phyloP scores from a whole-genome alignment of 2,329 filamentous ascomycete genomes.

The Hypomyces perniciosus region DNA sequence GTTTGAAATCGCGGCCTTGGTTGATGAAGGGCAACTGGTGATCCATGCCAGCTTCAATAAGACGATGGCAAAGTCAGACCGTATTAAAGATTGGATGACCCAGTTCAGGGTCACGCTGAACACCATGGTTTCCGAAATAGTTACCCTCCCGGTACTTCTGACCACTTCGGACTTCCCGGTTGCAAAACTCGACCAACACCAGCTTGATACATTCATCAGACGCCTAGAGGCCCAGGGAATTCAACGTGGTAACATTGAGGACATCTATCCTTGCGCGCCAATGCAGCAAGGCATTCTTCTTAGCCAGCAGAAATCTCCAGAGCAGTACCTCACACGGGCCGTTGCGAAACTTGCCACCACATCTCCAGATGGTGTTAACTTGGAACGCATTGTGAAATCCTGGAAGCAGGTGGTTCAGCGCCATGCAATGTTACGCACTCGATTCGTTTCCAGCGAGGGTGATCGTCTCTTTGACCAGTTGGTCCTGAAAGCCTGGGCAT shows the following conservation, averaged over 20 bases:
- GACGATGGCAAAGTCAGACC: background rate
- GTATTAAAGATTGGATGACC: background rate
- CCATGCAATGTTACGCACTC: no score
- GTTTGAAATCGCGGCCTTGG: background rate
- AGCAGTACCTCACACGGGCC: no score
- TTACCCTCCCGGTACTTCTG: no score
- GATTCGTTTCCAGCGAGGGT: no score
- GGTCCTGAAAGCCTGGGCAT: no score
- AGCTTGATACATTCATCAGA: background rate
- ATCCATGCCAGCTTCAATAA: background rate
- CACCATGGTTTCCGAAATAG: no score
- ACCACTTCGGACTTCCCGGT: no score
- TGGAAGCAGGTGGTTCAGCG: no score
- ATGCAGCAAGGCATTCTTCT: background rate
- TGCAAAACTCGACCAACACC: background rate
- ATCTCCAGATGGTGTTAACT: background rate
- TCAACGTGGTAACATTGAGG: background rate
- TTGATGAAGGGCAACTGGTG: background rate
- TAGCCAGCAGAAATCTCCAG: background rate
- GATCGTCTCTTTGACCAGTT: no score
- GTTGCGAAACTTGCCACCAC: background rate
- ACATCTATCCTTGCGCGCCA: background rate
- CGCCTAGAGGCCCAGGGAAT: no score
- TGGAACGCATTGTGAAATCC: no score
- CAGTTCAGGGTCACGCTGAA: background rate